Conservation (phyloP, 1,284 basidiomycete genomes). For the Ceratobasidium sp. region DNA sequence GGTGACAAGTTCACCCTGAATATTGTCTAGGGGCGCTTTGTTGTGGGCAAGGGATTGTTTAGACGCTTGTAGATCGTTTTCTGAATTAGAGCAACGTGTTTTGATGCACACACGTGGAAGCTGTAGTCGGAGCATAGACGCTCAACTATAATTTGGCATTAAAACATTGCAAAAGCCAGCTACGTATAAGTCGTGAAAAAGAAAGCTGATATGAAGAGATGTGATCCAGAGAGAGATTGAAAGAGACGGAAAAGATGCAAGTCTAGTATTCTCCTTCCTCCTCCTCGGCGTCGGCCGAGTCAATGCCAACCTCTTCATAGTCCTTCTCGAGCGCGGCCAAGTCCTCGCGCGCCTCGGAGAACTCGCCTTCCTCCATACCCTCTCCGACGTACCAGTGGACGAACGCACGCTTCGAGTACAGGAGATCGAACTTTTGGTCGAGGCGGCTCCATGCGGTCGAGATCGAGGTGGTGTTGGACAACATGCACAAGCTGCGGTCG, state of each 20-base stretch:
- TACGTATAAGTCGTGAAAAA: conserved; percentile 28
- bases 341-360: conserved; percentile 96
- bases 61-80: neutral
- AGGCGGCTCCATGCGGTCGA: conserved; percentile 93
- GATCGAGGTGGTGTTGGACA: conserved; percentile 94
- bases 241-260: conserved; percentile 11
- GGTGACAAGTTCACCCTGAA: conserved; percentile 9
- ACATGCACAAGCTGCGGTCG: conserved; percentile 94
- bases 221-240: neutral
- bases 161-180: conserved; percentile 4
- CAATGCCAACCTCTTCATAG: conserved; percentile 80
- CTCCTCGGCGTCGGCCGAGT: conserved; percentile 55
- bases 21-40: neutral
- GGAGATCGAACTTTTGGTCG: conserved; percentile 69
- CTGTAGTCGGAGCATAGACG: neutral
- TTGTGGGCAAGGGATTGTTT: neutral
- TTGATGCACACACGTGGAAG: conserved; percentile 2
- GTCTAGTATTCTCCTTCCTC: conserved; percentile 54
- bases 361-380: conserved; percentile 99
- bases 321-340: conserved; percentile 96
- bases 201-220: neutral
- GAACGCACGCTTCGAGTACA: conserved; percentile 88
- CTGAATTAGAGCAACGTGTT: neutral
- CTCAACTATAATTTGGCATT: neutral
- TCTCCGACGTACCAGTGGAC: conserved; percentile 96